Evolutionary conservation across 108 stramenopile species (phyloP).

Genomic region (Nannochloropsis gaditana): DNA sequence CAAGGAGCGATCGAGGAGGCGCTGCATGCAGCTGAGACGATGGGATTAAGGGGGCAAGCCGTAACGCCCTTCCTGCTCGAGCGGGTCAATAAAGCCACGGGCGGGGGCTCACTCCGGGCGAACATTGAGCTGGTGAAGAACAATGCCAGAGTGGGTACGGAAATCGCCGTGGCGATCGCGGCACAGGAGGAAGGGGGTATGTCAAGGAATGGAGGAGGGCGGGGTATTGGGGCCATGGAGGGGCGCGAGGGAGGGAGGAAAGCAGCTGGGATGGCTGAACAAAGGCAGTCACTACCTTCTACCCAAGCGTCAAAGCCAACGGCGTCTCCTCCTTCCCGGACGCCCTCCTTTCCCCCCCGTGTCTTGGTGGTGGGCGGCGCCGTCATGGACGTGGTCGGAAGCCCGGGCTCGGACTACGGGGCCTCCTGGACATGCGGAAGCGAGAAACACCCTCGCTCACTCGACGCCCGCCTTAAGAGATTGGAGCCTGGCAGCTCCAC

Average conservation of each 20-base stretch:
- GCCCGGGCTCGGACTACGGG: conserved; percentile 34
- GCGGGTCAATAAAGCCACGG: conserved; percentile 56
- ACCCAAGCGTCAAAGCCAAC: background rate
- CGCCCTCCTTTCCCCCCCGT: background rate
- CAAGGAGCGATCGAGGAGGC: conserved; percentile 76
- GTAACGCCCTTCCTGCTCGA: conserved; percentile 88
- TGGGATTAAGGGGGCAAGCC: conserved; percentile 68
- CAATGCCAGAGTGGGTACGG: conserved; percentile 64
- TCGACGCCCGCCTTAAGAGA: background rate
- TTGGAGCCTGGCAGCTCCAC: conserved; percentile 42
- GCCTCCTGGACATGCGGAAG: too few species aligned
- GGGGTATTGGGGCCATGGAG: background rate
- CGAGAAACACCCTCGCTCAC: background rate
- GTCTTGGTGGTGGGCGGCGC: conserved; percentile 77
- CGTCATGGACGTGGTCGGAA: conserved; percentile 68
- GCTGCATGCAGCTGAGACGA: conserved; percentile 59
- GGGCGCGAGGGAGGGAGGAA: background rate
- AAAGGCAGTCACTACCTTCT: conserved; percentile 26
- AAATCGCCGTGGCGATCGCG: conserved; percentile 73
- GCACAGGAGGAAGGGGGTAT: background rate
- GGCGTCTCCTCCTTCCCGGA: too few species aligned
- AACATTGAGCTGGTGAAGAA: conserved; percentile 82
- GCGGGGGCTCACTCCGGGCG: conserved; percentile 53
- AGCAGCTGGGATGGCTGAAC: background rate
- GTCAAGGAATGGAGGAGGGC: background rate